Conservation (phyloP, 2,329 filamentous ascomycete genomes). For the Anthostomella pinea region DNA sequence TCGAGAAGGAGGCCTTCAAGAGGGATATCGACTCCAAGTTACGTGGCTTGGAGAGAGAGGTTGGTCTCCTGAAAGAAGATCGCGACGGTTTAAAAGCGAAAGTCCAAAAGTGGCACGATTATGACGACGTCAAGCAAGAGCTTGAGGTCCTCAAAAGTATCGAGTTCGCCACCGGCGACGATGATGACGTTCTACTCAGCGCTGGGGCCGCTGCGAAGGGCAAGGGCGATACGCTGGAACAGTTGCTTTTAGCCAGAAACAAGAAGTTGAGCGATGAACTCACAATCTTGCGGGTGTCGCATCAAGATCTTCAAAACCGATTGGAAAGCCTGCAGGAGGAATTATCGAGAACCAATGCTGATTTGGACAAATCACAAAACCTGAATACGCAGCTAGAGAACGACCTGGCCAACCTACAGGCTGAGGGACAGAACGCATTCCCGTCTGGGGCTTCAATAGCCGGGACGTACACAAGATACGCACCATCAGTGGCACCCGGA, state of each 20-base stretch:
- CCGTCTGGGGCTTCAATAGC: constrained; percentile 90
- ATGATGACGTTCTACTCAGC: constrained; percentile 60
- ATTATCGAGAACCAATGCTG: constrained; percentile 76
- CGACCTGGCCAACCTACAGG: constrained; percentile 83
- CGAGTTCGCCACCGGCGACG: constrained; percentile 89
- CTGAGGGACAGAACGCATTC: constrained; percentile 78
- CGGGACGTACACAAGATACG: constrained; percentile 83
- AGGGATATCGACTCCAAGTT: constrained; percentile 73
- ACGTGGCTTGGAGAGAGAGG: constrained; percentile 76
- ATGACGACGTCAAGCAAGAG: constrained; percentile 94
- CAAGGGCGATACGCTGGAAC: constrained; percentile 81
- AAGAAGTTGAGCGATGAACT: constrained; percentile 96
- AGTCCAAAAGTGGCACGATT: constrained; percentile 86
- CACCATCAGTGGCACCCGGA: constrained; percentile 57
- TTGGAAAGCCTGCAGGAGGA: constrained; percentile 81
- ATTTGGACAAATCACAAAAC: constrained; percentile 79
- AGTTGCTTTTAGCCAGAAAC: constrained; percentile 86
- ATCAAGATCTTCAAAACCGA: constrained; percentile 82
- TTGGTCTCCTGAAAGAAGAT: constrained; percentile 71
- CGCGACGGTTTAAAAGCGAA: constrained; percentile 76
- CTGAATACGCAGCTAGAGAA: constrained; percentile 89
- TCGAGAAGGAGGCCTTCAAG: constrained; percentile 80
- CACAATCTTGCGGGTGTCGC: constrained; percentile 87
- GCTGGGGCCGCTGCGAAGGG: constrained; percentile 48
- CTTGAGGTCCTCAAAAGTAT: constrained; percentile 96